Evolutionary conservation across 176 grass and related monocot genomes (phyloP), one percentile per base, ranked within the genome.

Genomic region (Dactylis glomerata): DNA sequence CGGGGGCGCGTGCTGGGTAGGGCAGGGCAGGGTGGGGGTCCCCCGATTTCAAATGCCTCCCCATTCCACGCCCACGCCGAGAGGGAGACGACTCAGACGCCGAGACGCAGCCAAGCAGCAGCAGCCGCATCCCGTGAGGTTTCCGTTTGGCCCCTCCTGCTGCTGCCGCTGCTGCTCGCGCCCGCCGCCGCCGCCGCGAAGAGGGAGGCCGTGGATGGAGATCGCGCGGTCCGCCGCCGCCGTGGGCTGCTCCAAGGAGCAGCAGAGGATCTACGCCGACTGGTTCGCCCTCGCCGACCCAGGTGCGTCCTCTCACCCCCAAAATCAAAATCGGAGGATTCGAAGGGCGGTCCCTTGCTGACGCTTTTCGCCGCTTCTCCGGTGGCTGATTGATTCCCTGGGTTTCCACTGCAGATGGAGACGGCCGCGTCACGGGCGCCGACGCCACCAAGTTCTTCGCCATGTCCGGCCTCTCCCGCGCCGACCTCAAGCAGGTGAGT

Each of bases 401-500:
- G 37, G 15, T 59, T 62, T 36, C 26, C 23, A n/a, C 1, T 78
- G 67, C 78, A 92, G 92, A 97, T 51, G 92, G 90, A 9, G 95
- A 95, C 14, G 92, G 90, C 30, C 95, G 90, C 41, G 71, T 95
- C 71, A 95, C 92, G 46, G 92, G 95, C 27, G 71, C 86, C 58
- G 90, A 97, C 52, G 92, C 92, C 41, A 94, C 84, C 57, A 95
- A 81, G 76, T 95, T 97, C 85, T 95, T 97, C 86, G 72, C 85
- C 80, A 84, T 95, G 90, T 97, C 95, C 23, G 91, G 92, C 42
- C 86, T 94, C 56, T 86, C 90, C 58, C 90, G 90, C 84, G 31
- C 90, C 44, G 92, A 98, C 50, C 92, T 95, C 47, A 98, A 98
- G 84, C 91, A 98, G 95, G 95, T 97, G 59, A 36, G 52, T 5